Evolutionary conservation across 352 stramenopile species (phyloP), one percentile per base, ranked within the genome.

Genomic region (Globisporangium perplexum): DNA sequence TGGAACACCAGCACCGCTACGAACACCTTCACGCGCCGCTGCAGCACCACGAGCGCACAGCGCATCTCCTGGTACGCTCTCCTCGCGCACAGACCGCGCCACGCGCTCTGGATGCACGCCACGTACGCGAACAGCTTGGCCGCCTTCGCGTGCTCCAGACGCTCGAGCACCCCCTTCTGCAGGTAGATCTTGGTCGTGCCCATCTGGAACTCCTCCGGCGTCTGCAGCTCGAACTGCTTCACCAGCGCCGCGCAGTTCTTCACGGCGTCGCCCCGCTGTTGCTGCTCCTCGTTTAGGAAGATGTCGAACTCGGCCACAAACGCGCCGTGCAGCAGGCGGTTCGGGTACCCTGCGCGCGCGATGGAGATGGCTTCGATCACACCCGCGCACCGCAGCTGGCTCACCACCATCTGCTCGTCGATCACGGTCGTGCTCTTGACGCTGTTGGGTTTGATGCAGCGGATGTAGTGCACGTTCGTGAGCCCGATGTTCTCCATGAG

Each of bases 391-490:
- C 80, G 79, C 20, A 94, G 60, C 50, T 94, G 84, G 49, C 80
- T 81, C 8, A 88, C 79, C 0, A 94, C 76, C 78, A 90, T 92
- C 35, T 70, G 63, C 47, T 72, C 64, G 54, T 94, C 77, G 10
- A 94, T 66, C 12, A 69, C 42, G 2, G 57, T 77, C 15, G 77
- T 38, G 50, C 81, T 88, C 55, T 93, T 90, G 60, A 71, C 39
- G 28, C 71, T 77, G 65, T 94, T 94, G 1, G 84, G 84, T 50
- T 94, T 94, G 63, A 94, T 90, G 68, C 84, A 94, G 1, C 84
- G 81, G 46, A 94, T 72, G 66, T 91, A 94, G 64, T 88, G 71
- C 33, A 84, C 73, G 30, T 83, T 86, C 1, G 81, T 92, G 47
- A 82, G 60, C 53, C 79, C 77, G 55, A 92, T 90, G 38, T 70